These are phyloP conservation scores for Trichosporon coremiiforme DNA, from an alignment of 1,284 basidiomycete genomes.

Conservation along the genomic window DNA sequence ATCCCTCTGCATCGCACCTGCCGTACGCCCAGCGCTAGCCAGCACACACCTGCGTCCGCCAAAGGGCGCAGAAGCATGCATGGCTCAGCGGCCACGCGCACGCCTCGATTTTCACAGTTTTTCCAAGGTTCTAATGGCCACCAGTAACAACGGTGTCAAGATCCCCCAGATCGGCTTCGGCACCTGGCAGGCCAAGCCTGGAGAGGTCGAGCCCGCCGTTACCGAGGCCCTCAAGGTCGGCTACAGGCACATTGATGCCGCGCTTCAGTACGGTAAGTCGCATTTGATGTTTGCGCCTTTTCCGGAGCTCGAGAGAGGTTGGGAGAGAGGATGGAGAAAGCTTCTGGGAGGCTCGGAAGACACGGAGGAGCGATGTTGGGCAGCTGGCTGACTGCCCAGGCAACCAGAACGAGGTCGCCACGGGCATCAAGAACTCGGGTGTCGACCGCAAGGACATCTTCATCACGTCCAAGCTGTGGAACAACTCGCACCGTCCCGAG, in stretches of 20 bases:
- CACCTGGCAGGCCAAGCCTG: conserved; percentile 75
- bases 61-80: background rate
- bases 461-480: conserved; percentile 68
- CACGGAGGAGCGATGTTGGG: background rate
- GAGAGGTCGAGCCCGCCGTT: conserved; percentile 62
- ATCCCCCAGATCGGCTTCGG: conserved; percentile 77
- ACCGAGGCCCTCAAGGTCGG: conserved; percentile 23
- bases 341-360: background rate
- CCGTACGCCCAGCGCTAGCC: background rate
- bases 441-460: conserved; percentile 80
- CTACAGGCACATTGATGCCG: conserved; percentile 71
- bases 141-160: conserved; percentile 40
- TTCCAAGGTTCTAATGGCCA: background rate
- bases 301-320: background rate
- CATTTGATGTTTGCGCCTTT: no score
- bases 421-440: conserved; percentile 73
- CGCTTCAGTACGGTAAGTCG: conserved; percentile 61
- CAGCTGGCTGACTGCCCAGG: conserved; percentile 34
- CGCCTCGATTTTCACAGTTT: background rate
- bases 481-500: conserved; percentile 50
- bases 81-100: background rate
- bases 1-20: no score
- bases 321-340: background rate
- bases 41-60: background rate
- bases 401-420: conserved; percentile 69